Base-by-base conservation (phyloP, 2,329 filamentous ascomycete genomes). In the Fusarium nisikadoi region DNA sequence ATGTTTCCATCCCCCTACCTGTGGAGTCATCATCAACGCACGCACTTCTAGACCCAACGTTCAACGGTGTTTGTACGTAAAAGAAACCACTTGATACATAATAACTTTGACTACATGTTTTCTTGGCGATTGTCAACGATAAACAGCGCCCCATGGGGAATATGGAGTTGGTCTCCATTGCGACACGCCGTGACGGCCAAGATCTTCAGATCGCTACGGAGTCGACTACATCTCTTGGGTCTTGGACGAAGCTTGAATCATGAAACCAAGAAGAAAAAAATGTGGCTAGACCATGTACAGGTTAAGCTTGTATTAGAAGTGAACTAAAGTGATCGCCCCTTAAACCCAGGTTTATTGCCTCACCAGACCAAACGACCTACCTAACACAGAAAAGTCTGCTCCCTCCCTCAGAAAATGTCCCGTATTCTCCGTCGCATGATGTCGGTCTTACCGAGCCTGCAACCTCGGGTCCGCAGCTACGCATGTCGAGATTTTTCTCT, bases 61-160 rank as follows among this genome's bases (percentile, higher is more conserved):
- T 27, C 27, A 27, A 27, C 57, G 65, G 25, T 14, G 35, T 25
- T 67, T 64, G 65, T 68, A 68, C 65, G 65, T 68, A 68, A 68
- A 68, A 68, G 57, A 69, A 68, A 68, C 39, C 65, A 19, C 20
- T 35, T 42, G 41, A 58, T 42, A 64, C 55, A 68, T 63, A 64
- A 69, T 68, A 69, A 64, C 50, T 10, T 64, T 68, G 64, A 68
- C 65, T 45, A 69, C 56, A 57, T 50, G 65, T 69, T 68, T 68
- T 38, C 64, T 69, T 49, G 64, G 57, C 55, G 25, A 50, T 39
- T 43, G 56, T 43, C 50, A 23, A 39, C 12, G 63, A 68, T 68
- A 68, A 62, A 55, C 35, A 38, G 45, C 50, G 46, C 65, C 65
- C 65, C 65, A 58, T 68, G 65, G 65, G 65, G 65, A 68, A 68